Evolutionary conservation across 805 yeast genomes (phyloP).

Genomic region (Teunomyces lycoperdinae): DNA sequence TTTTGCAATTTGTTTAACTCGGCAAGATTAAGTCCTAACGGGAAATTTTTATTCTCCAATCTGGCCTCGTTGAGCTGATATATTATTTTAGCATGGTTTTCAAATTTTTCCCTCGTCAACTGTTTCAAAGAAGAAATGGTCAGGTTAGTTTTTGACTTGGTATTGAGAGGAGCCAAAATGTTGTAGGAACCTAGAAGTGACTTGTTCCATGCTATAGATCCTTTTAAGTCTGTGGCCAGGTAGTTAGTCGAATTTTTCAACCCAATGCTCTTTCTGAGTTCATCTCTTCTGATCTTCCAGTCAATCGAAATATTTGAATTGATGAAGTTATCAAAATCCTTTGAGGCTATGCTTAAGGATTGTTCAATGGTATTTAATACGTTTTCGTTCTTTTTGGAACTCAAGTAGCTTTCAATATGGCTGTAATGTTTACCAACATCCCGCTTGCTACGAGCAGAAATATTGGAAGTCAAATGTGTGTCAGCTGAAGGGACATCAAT

Average conservation of each 20-base stretch:
- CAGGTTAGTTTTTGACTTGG: conserved; percentile 5
- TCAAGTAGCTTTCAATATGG: conserved; percentile 60
- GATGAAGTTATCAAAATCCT: conserved; percentile 78
- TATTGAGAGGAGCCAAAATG: conserved; percentile 31
- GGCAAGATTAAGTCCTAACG: conserved; percentile 58
- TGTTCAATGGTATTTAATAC: conserved; percentile 81
- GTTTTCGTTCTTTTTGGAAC: conserved; percentile 75
- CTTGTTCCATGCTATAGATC: conserved; percentile 35
- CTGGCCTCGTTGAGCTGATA: conserved; percentile 70
- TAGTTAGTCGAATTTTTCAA: conserved; percentile 6
- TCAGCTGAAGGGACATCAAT: conserved; percentile 14
- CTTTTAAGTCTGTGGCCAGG: conserved; percentile 13
- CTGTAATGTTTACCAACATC: conserved; percentile 4
- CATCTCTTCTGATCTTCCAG: conserved; percentile 78
- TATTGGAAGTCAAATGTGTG: conserved; percentile 2
- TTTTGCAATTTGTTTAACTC: conserved; percentile 55
- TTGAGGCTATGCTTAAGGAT: conserved; percentile 66
- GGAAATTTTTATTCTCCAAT: conserved; percentile 49
- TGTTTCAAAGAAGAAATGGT: conserved; percentile 25
- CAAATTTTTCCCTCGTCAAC: conserved; percentile 56
- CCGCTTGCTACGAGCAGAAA: conserved; percentile 1
- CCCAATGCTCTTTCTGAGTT: conserved; percentile 71
- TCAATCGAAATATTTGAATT: conserved; percentile 71
- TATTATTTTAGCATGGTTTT: conserved; percentile 68
- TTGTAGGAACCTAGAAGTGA: conserved; percentile 30